phyloP scores from a whole-genome alignment of 371 early-diverging fungal genomes.

The Mucor irregularis region DNA sequence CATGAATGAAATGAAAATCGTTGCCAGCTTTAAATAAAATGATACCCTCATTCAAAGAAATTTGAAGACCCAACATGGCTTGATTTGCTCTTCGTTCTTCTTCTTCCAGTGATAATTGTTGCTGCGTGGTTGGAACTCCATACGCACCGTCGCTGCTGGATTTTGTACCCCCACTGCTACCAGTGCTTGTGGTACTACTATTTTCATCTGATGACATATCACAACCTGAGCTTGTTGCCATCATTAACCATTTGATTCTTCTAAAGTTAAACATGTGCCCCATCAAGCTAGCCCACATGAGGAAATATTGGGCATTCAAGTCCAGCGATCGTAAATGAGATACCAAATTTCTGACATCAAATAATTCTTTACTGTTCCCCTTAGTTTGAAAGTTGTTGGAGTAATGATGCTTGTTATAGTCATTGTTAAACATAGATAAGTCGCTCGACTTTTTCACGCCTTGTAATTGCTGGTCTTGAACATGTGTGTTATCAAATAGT shows the following conservation, averaged over 20 bases:
- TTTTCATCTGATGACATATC: constrained; percentile 11
- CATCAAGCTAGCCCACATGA: constrained; percentile 48
- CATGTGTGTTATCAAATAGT: constrained; percentile 19
- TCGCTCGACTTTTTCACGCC: background rate
- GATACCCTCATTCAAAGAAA: constrained; percentile 40
- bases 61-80: constrained; percentile 42
- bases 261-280: constrained; percentile 39
- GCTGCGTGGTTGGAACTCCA: background rate
- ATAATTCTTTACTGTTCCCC: constrained; percentile 7
- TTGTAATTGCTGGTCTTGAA: constrained; percentile 1
- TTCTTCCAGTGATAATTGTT: background rate
- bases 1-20: constrained; percentile 44
- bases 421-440: too few species aligned
- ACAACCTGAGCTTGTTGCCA: constrained; percentile 5
- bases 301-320: constrained; percentile 27
- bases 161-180: background rate
- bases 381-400: background rate
- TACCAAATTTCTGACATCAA: constrained; percentile 39
- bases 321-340: constrained; percentile 40
- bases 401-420: too few species aligned
- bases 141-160: background rate
- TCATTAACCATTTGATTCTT: constrained; percentile 42
- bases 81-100: constrained; percentile 14
- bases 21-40: constrained; percentile 35
- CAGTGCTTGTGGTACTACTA: background rate